A percentile compares a stretch with the other conserved stretches of the same genome.
Evolutionary conservation across 371 early-diverging fungal genomes (phyloP).

Genomic region (Circinella minor): DNA sequence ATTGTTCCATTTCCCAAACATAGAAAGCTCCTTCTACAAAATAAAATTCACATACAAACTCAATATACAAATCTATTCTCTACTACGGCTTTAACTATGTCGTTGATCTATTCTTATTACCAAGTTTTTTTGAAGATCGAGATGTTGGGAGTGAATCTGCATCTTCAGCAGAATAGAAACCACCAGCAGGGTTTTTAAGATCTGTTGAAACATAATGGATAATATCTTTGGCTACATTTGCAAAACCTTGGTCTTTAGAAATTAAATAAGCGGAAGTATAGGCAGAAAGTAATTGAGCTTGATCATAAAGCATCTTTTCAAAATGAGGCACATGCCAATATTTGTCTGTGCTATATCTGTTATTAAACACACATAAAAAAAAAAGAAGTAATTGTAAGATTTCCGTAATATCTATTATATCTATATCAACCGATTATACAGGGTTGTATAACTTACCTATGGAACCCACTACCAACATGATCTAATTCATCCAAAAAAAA

Average conservation of each 20-base stretch:
- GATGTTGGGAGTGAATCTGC: constrained; percentile 62
- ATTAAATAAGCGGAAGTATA: constrained; percentile 54
- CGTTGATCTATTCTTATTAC: constrained; percentile 19
- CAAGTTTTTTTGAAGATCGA: constrained; percentile 43
- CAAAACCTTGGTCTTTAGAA: constrained; percentile 52
- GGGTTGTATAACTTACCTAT: constrained; percentile 40
- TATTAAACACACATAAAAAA: too few relatives aligned
- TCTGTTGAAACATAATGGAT: constrained; percentile 59
- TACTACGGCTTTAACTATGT: neutral
- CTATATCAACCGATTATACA: too few relatives aligned
- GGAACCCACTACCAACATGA: constrained; percentile 66
- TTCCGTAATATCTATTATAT: too few relatives aligned
- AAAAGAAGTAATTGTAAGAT: too few relatives aligned
- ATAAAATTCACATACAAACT: neutral
- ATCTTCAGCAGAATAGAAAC: constrained; percentile 74
- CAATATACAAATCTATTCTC: neutral
- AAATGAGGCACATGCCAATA: constrained; percentile 62
- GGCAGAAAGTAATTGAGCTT: constrained; percentile 65
- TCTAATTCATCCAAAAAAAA: constrained; percentile 28
- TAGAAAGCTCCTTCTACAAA: constrained; percentile 72
- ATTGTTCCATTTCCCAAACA: constrained; percentile 62
- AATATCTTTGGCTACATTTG: constrained; percentile 58
- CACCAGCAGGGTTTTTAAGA: constrained; percentile 53
- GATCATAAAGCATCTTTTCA: constrained; percentile 76
- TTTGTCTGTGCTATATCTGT: constrained; percentile 46